A percentile compares a stretch with the other conserved stretches of the same genome.
phyloP scores from a whole-genome alignment of 2,329 filamentous ascomycete genomes.

The Aaosphaeria arxii region DNA sequence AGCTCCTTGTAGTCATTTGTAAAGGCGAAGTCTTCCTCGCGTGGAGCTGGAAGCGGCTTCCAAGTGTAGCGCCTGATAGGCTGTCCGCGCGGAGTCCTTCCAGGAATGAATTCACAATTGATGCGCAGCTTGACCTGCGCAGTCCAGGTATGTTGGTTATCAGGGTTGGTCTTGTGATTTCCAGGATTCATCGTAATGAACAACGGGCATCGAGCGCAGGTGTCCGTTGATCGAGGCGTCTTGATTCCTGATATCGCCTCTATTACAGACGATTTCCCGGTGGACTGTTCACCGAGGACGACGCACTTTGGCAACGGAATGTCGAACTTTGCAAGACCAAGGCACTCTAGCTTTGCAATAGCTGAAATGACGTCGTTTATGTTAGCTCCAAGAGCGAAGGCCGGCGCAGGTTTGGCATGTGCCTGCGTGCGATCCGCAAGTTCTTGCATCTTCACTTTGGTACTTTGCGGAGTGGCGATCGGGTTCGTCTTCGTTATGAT shows the following conservation, averaged over 20 bases:
- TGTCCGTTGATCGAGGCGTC: constrained; percentile 67
- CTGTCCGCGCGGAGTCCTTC: constrained; percentile 43
- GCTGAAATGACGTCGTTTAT: constrained; percentile 63
- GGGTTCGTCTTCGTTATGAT: no score
- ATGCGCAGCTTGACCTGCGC: background rate
- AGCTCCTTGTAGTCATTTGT: constrained; percentile 62
- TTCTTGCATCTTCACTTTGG: no score
- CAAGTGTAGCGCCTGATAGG: constrained; percentile 63
- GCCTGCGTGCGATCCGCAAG: no score
- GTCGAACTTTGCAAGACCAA: constrained; percentile 67
- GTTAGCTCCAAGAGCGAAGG: constrained; percentile 53
- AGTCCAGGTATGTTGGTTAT: background rate
- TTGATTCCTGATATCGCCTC: constrained; percentile 59
- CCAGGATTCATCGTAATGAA: constrained; percentile 58
- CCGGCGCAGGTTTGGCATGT: no score
- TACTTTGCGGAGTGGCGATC: no score
- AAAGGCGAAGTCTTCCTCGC: constrained; percentile 58
- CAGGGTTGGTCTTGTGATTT: no score
- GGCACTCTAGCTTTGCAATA: constrained; percentile 61
- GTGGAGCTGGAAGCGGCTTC: constrained; percentile 22
- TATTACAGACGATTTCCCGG: constrained; percentile 70
- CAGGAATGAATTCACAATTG: background rate
- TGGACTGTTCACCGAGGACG: constrained; percentile 73
- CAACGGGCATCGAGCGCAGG: constrained; percentile 78
- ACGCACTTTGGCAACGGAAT: constrained; percentile 75